Conservation (phyloP, 2,329 filamentous ascomycete species). For the Colletotrichum godetiae region DNA sequence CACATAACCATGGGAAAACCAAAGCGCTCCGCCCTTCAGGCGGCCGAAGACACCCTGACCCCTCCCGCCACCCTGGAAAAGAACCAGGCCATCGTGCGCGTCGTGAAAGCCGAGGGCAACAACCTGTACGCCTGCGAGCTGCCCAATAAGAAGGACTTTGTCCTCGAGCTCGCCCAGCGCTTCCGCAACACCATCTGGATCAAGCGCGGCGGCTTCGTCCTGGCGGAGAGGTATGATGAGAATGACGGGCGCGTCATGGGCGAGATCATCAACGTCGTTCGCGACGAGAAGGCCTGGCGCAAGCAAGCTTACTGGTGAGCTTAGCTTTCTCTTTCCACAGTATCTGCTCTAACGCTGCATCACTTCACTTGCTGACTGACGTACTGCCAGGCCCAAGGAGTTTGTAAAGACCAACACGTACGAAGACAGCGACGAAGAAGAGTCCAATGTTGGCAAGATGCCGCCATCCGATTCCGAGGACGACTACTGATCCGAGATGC, state of each 20-base stretch:
- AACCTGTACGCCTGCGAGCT: slow-evolving; percentile 86
- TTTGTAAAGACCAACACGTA: slow-evolving; percentile 75
- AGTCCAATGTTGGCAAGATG: slow-evolving; percentile 86
- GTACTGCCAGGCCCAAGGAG: slow-evolving; percentile 75
- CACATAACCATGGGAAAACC: slow-evolving; percentile 48
- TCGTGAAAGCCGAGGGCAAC: slow-evolving; percentile 87
- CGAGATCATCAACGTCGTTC: slow-evolving; percentile 92
- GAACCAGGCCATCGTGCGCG: slow-evolving; percentile 78
- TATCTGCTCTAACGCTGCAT: background rate
- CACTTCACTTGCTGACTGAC: background rate
- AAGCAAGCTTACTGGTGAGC: slow-evolving; percentile 87
- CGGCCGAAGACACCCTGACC: slow-evolving; percentile 76
- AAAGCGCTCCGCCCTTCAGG: slow-evolving; percentile 81
- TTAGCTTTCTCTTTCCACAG: background rate
- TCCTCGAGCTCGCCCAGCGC: slow-evolving; percentile 84
- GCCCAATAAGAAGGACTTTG: slow-evolving; percentile 71
- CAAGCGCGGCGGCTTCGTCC: slow-evolving; percentile 86
- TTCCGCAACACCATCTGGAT: slow-evolving; percentile 97
- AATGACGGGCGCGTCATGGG: slow-evolving; percentile 84
- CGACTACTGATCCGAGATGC: slow-evolving; percentile 50
- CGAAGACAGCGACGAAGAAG: slow-evolving; percentile 77
- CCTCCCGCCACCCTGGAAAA: slow-evolving; percentile 68
- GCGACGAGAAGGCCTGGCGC: slow-evolving; percentile 91
- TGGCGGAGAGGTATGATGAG: slow-evolving; percentile 78
- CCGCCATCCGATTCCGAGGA: slow-evolving; percentile 85